Evolutionary conservation across 1,284 basidiomycete species (phyloP), one percentile per base, ranked within the genome.

Genomic region (Porogramme epimiltina): DNA sequence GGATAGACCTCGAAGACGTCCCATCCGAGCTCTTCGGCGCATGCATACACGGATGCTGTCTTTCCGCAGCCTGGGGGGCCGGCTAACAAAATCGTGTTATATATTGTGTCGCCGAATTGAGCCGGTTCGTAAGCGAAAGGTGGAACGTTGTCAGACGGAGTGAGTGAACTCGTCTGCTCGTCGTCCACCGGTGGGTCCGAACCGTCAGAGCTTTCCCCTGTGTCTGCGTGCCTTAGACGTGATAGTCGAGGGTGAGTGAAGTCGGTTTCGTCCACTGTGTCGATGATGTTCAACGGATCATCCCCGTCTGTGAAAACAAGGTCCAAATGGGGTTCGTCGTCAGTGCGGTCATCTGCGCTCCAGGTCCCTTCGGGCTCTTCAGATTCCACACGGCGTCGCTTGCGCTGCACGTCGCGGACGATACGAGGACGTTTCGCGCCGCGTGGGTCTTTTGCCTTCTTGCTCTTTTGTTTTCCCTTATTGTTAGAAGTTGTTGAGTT

Each of bases 1-100:
- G 97, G 91, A 70, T 95, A 93, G 9, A 99, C 92, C 69, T 99
- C 97, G 65, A 99, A 98, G 11, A 99, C 86, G 46, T 97, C 92
- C 89, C 91, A 99, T 4, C 90, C 93, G 19, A 99, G 79, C 69
- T 98, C 93, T 39, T 88, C 82, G 3, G 95, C 93, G 58, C 94
- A 95, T 0, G 95, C 95, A 66, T 97, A 93, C 0, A 98, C 88
- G 5, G 93, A 85, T 0, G 93, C 89, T 3, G 94, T 95, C 73
- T 99, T 99, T 23, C 97, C 97, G 42, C 80, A 80, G 1, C 96
- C 97, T 22, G 80, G 72, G 0, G 93, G 92, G 0, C 97, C 97
- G 20, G 75, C 66, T 23, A 99, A 79, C 2, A 99, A 73, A 48
- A 98, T 89, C 0, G 92, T 88, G 68, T 96, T 98, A 39, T 85